Evolutionary conservation across 2,329 filamentous ascomycete species (phyloP).

Genomic region (Microdochium bolleyi): DNA sequence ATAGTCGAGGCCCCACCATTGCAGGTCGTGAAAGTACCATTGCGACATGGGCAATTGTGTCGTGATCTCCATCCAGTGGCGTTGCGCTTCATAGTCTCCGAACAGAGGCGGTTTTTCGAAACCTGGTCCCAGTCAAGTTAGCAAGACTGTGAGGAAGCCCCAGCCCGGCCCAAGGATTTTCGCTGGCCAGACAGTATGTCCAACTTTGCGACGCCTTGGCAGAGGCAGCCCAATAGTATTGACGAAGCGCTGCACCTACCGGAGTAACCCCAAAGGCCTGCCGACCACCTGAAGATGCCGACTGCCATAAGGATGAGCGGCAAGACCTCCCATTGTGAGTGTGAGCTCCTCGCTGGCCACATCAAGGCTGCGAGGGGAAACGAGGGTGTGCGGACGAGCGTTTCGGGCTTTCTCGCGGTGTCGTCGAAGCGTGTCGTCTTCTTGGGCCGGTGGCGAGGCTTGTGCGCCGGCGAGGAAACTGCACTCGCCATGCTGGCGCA

Average conservation of each 20-base stretch:
- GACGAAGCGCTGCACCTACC: conserved; percentile 39
- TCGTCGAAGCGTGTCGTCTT: conserved; percentile 34
- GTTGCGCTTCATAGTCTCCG: conserved; percentile 94
- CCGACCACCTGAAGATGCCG: conserved; percentile 90
- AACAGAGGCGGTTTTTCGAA: conserved; percentile 80
- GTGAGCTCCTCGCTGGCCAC: conserved; percentile 77
- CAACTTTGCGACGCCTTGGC: no score
- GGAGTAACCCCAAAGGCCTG: conserved; percentile 91
- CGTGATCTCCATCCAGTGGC: conserved; percentile 98
- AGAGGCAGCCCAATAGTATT: not conserved
- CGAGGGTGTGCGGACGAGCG: conserved; percentile 52
- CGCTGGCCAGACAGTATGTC: no score
- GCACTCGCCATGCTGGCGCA: conserved; percentile 38
- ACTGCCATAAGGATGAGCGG: conserved; percentile 82
- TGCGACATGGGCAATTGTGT: conserved; percentile 80
- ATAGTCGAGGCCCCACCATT: conserved; percentile 98
- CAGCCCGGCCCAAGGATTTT: not conserved
- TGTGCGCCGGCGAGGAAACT: conserved; percentile 43
- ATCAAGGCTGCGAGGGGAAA: conserved; percentile 93
- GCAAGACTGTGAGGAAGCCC: not conserved
- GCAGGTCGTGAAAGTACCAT: conserved; percentile 96
- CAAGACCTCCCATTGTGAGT: conserved; percentile 87
- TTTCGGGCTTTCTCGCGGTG: conserved; percentile 25
- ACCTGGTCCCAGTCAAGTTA: conserved; percentile 37
- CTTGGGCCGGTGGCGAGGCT: conserved; percentile 50